Base-by-base conservation (phyloP, 352 stramenopile genomes). In the Phytophthora pisi region DNA sequence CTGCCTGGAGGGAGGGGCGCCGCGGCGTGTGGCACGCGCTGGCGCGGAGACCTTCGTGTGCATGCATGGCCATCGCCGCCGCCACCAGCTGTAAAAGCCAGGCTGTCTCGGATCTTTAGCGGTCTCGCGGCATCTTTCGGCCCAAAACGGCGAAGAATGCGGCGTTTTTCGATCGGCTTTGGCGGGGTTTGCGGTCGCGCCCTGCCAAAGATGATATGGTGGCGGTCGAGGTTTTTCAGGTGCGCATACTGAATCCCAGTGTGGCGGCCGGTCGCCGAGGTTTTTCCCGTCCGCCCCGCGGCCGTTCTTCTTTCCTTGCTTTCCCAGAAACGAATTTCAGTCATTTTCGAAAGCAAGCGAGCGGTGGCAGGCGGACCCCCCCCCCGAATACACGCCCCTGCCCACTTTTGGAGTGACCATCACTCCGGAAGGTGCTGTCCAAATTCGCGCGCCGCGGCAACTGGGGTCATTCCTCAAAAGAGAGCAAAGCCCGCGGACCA, bases 271-370 rank as follows among this genome's bases (percentile, higher is more conserved):
- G 61, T 66, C 57, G 62, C 43, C 31, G 59, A 70, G 67, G 67
- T 75, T 79, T 76, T 78, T 76, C 43, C 43, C 43, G 6, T 42
- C 57, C 24, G 38, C 20, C 24, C 23, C 20, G 16, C 59, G 51
- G 36, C 45, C 34, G 59, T 70, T 66, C 54, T 75, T 78, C 61
- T 71, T 78, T 78, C 74, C 68, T 71, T 53, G 54, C 62, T 78
- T 75, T 76, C 69, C 47, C 55, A 75, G 62, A 75, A 69, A 70
- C 61, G 54, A 77, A 59, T 69, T 71, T 74, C 70, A 76, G 66
- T 80, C 75, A 81, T 81, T 84, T 84, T 81, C 66, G 65, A 84
- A 84, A 84, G 72, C 72, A 78, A 78, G 43, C 72, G 50, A 77
- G 70, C 73, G 42, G 72, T 80, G 75, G 75, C 66, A 79, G 74